Evolutionary conservation across 306 rosid species (phyloP).

Genomic region (Prunus persica): Prunus_persica_NCBIv2 NC_034012.1:1130501-1131000

Average conservation of each 20-base stretch:
- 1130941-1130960: conserved; percentile 30
- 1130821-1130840: conserved; percentile 46
- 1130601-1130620: no score
- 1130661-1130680: neutral
- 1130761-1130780: conserved; percentile 54
- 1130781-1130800: conserved; percentile 48
- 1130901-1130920: conserved; percentile 41
- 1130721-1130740: conserved; percentile 23
- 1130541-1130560: no score
- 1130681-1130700: neutral
- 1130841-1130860: conserved; percentile 31
- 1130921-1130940: conserved; percentile 3
- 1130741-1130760: conserved; percentile 46
- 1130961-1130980: conserved; percentile 29
- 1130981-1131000: conserved; percentile 46
- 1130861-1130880: conserved; percentile 69
- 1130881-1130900: conserved; percentile 51
- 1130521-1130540: no score
- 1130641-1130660: neutral
- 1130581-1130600: no score
- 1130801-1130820: conserved; percentile 46
- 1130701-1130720: neutral
- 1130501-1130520: no score
- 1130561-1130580: no score
- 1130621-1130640: neutral